Evolutionary conservation across 2,329 filamentous ascomycete genomes (phyloP).

Genomic region (Pestalotiopsis sp.): DNA sequence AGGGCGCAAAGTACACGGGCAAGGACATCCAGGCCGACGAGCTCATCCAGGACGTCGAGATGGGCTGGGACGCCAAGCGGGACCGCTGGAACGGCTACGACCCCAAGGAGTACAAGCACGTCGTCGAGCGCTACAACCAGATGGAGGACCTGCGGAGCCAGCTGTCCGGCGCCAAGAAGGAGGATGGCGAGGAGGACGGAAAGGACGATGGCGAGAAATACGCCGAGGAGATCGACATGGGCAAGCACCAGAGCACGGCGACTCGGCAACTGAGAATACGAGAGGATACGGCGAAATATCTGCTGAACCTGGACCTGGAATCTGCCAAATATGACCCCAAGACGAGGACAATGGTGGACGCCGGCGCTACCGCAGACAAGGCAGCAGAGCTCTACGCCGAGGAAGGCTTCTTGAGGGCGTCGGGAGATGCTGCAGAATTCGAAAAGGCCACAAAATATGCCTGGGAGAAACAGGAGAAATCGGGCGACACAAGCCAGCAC

Average conservation of each 20-base stretch:
- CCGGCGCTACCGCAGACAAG: conserved; percentile 77
- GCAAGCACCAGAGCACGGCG: conserved; percentile 85
- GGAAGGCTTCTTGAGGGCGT: conserved; percentile 86
- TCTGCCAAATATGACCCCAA: conserved; percentile 98
- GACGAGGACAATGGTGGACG: conserved; percentile 86
- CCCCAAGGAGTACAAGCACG: conserved; percentile 77
- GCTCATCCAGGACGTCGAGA: conserved; percentile 77
- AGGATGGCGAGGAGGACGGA: conserved; percentile 51
- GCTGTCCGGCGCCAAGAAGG: conserved; percentile 48
- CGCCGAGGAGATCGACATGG: conserved; percentile 96
- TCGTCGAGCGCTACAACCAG: conserved; percentile 89
- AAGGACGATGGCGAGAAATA: conserved; percentile 72
- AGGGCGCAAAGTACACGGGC: conserved; percentile 89
- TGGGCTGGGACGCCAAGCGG: conserved; percentile 96
- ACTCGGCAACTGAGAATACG: conserved; percentile 89
- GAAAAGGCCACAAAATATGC: conserved; percentile 87
- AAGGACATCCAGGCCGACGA: conserved; percentile 94
- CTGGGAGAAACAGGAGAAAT: conserved; percentile 91
- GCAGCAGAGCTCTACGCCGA: conserved; percentile 85
- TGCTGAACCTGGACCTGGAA: conserved; percentile 92
- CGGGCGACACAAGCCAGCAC: conserved; percentile 79
- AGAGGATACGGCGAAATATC: conserved; percentile 96
- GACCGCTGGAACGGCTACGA: conserved; percentile 99
- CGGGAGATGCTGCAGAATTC: conserved; percentile 91
- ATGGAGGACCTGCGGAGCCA: conserved; percentile 74